Conservation (phyloP, 2,329 filamentous ascomycete species). For the Apiospora hydei region DNA sequence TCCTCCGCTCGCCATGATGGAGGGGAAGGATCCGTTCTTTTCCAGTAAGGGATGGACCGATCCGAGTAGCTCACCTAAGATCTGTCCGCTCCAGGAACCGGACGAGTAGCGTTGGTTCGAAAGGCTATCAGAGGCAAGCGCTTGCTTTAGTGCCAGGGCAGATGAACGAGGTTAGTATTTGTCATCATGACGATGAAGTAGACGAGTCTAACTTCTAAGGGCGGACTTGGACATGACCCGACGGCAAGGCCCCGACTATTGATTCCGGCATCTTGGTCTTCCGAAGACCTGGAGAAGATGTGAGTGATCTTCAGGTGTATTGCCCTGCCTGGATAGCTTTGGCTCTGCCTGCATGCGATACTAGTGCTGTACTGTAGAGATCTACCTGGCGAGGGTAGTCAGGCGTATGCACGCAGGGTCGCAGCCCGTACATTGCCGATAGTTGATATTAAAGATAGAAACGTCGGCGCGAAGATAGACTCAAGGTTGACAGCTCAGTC, state of each 20-base stretch:
- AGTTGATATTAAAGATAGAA: slow-evolving; percentile 7
- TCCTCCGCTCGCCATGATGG: background rate
- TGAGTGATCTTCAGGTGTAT: background rate
- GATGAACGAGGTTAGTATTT: background rate
- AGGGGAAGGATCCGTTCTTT: background rate
- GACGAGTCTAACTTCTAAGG: background rate
- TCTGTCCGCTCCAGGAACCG: background rate
- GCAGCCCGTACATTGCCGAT: background rate
- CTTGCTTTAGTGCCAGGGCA: slow-evolving; percentile 9
- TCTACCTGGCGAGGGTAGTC: background rate
- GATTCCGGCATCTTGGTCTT: background rate
- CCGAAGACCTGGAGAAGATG: background rate
- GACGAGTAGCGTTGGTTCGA: background rate
- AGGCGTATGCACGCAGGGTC: background rate
- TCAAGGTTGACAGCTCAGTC: background rate
- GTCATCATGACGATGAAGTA: background rate
- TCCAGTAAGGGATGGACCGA: slow-evolving; percentile 1
- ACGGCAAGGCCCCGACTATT: background rate
- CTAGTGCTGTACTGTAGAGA: background rate
- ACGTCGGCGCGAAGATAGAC: background rate
- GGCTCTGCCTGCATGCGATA: background rate
- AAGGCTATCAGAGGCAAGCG: background rate
- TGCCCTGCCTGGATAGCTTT: background rate
- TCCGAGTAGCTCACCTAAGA: background rate
- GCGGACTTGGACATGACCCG: background rate